phyloP scores from a whole-genome alignment of 2,329 filamentous ascomycete species.

The Penicillium hordei region DNA sequence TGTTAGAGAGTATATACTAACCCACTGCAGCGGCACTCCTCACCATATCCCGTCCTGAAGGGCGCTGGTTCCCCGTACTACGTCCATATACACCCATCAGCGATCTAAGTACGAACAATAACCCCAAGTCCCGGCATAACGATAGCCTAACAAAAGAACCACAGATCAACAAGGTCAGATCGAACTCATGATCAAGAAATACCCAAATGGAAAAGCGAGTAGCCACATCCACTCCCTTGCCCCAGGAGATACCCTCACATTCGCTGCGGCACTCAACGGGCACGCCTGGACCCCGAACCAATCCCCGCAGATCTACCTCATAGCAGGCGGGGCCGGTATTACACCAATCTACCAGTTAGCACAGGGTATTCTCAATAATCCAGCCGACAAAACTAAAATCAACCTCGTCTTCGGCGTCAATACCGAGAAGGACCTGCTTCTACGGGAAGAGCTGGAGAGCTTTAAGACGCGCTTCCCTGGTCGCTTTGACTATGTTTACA shows the following conservation, averaged over 20 bases:
- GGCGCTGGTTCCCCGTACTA: conserved; percentile 58
- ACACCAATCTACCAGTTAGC: conserved; percentile 68
- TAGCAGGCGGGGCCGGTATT: conserved; percentile 72
- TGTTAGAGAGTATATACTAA: background rate
- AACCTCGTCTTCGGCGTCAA: conserved; percentile 68
- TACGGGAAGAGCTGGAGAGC: conserved; percentile 56
- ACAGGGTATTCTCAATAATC: conserved; percentile 61
- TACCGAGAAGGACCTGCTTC: conserved; percentile 60
- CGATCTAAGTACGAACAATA: conserved; percentile 44
- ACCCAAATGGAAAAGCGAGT: conserved; percentile 64
- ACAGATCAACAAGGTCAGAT: conserved; percentile 58
- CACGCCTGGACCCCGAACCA: conserved; percentile 55
- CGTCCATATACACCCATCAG: conserved; percentile 68
- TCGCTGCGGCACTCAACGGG: conserved; percentile 56
- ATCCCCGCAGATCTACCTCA: conserved; percentile 58
- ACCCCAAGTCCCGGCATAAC: background rate
- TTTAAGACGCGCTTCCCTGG: conserved; percentile 53
- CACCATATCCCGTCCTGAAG: conserved; percentile 59
- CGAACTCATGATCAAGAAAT: conserved; percentile 67
- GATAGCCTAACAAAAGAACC: conserved; percentile 4
- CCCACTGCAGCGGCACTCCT: conserved; percentile 54
- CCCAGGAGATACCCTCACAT: conserved; percentile 62
- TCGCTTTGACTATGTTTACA: conserved; percentile 59
- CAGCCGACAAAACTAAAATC: conserved; percentile 61
- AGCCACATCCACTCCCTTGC: conserved; percentile 64